These are phyloP conservation scores for Quambalaria eucalypti DNA, from an alignment of 1,284 basidiomycete species.

Conservation along the genomic window DNA sequence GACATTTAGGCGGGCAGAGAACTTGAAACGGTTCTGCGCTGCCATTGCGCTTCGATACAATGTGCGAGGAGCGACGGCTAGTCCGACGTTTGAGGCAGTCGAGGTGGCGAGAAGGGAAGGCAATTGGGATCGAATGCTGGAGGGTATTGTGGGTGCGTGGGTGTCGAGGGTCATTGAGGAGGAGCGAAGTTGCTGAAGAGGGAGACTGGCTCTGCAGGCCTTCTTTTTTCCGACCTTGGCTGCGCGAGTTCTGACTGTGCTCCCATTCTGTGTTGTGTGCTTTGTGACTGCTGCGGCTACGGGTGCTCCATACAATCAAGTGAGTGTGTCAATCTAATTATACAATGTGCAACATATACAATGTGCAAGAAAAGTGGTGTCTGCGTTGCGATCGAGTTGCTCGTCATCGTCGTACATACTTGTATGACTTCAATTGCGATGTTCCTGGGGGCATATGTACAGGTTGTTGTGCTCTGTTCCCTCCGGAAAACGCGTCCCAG, in stretches of 20 bases:
- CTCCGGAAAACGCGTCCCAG: too few species aligned
- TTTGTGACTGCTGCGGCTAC: too few species aligned
- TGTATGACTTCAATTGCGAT: too few species aligned
- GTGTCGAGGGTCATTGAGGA: neutral
- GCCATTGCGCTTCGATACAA: conserved; percentile 22
- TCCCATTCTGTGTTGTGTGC: neutral
- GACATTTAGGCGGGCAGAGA: conserved; percentile 29
- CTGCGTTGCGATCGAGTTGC: too few species aligned
- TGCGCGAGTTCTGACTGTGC: too few species aligned
- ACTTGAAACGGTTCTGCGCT: conserved; percentile 22
- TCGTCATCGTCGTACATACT: too few species aligned
- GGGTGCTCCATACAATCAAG: too few species aligned
- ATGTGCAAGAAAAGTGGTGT: too few species aligned
- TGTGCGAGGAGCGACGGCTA: neutral
- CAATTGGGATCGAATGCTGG: neutral
- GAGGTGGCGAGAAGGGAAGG: neutral
- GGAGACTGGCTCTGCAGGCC: neutral
- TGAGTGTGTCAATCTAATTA: too few species aligned
- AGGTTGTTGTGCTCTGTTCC: too few species aligned
- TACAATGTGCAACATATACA: too few species aligned
- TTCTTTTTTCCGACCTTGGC: neutral
- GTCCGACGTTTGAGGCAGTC: neutral
- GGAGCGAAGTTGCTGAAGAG: neutral
- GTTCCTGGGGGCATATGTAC: too few species aligned
- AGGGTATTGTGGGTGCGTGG: neutral